These are phyloP conservation scores for Phytophthora aleatoria DNA, from an alignment of 352 stramenopile genomes.

Conservation along the genomic window DNA sequence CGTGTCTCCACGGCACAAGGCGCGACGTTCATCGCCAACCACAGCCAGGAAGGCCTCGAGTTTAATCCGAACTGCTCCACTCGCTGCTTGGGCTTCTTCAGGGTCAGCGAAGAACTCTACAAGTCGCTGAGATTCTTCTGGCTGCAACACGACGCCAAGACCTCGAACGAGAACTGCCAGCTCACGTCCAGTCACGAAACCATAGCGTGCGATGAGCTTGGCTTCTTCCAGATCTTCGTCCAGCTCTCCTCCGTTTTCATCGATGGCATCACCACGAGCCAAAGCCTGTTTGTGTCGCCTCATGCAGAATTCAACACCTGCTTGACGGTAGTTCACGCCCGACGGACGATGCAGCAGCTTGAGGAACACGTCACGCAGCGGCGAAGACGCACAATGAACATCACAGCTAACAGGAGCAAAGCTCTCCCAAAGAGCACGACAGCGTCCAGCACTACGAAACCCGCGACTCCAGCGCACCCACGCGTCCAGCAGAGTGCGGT, in stretches of 20 bases:
- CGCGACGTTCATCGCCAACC: slow-evolving; percentile 68
- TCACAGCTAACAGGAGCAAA: slow-evolving; percentile 88
- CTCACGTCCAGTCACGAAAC: slow-evolving; percentile 51
- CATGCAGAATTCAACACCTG: slow-evolving; percentile 73
- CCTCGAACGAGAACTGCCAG: slow-evolving; percentile 62
- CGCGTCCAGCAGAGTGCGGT: slow-evolving; percentile 76
- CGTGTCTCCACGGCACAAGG: slow-evolving; percentile 76
- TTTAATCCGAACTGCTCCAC: slow-evolving; percentile 21
- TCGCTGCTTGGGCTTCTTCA: slow-evolving; percentile 53
- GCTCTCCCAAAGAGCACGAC: slow-evolving; percentile 86
- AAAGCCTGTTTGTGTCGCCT: slow-evolving; percentile 63
- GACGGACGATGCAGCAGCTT: slow-evolving; percentile 89
- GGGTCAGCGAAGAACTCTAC: slow-evolving; percentile 85
- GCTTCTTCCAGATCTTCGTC: slow-evolving; percentile 66
- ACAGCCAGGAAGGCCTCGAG: slow-evolving; percentile 82
- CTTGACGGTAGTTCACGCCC: slow-evolving; percentile 83
- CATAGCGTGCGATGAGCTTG: slow-evolving; percentile 67
- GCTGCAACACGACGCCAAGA: slow-evolving; percentile 82
- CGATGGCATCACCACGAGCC: slow-evolving; percentile 51
- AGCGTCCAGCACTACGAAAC: slow-evolving; percentile 53
- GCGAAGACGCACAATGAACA: slow-evolving; percentile 87
- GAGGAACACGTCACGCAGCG: slow-evolving; percentile 89
- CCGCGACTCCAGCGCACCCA: slow-evolving; percentile 87
- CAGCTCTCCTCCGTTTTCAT: slow-evolving; percentile 64
- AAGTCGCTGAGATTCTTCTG: slow-evolving; percentile 79